Evolutionary conservation across 345 rosid genomes (phyloP).

Genomic region (Rhizophora mangle): DNA sequence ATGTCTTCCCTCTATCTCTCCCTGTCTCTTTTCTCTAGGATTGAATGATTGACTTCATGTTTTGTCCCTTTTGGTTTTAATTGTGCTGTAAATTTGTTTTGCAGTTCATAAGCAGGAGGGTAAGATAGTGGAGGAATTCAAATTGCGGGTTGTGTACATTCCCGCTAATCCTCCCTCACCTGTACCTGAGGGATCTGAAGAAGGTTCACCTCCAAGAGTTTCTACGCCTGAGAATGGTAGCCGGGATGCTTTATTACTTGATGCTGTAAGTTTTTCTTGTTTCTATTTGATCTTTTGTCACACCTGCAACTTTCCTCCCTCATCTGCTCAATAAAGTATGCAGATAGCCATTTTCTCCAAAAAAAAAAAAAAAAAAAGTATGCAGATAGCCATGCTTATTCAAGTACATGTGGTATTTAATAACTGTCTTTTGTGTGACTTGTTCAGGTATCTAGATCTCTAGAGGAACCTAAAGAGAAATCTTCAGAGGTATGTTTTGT

Average conservation of each 20-base stretch:
- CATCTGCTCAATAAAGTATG: background rate
- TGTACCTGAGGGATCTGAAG: slow-evolving; percentile 90
- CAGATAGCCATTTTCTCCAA: background rate
- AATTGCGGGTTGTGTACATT: slow-evolving; percentile 67
- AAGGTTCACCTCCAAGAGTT: slow-evolving; percentile 66
- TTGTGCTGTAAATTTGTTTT: slow-evolving; percentile 13
- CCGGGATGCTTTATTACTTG: slow-evolving; percentile 37
- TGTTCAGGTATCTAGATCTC: slow-evolving; percentile 55
- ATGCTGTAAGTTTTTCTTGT: slow-evolving; percentile 40
- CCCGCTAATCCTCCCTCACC: slow-evolving; percentile 88
- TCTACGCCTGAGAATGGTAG: slow-evolving; percentile 50
- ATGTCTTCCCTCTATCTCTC: background rate
- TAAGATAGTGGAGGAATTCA: slow-evolving; percentile 62
- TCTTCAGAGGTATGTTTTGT: slow-evolving; percentile 51
- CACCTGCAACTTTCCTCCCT: too few relatives aligned
- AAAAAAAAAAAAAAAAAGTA: too few relatives aligned
- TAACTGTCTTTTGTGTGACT: background rate
- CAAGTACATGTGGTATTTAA: background rate
- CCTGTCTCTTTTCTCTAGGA: background rate
- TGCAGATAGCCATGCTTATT: background rate
- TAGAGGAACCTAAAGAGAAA: slow-evolving; percentile 52
- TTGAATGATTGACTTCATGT: background rate
- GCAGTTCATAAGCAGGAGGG: slow-evolving; percentile 71
- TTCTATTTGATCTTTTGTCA: background rate
- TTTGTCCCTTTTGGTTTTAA: background rate